Evolutionary conservation across 257 asterid species (phyloP).

Genomic region (Solanum peruvianum): DNA sequence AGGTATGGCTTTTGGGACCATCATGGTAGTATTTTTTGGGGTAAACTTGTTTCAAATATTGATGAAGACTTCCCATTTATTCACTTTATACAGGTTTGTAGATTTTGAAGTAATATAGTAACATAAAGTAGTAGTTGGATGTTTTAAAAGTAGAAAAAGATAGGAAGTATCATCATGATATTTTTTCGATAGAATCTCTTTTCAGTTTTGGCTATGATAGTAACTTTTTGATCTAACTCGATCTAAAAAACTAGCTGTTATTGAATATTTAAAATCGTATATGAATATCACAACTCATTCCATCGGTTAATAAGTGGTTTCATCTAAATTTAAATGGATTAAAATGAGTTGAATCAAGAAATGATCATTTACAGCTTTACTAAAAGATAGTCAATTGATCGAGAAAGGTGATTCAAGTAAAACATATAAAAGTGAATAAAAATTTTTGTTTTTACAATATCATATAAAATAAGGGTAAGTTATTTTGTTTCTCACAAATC

Average conservation of each 20-base stretch:
- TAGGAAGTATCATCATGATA: neutral
- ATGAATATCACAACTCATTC: rapidly evolving
- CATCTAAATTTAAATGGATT: neutral
- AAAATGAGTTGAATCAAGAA: neutral
- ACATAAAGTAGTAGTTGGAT: neutral
- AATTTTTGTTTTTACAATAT: neutral
- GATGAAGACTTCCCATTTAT: neutral
- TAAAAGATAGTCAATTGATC: neutral
- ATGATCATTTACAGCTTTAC: rapidly evolving
- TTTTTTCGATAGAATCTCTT: neutral
- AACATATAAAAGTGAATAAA: neutral
- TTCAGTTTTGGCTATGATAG: neutral
- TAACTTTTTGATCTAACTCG: neutral
- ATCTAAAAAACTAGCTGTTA: neutral
- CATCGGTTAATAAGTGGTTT: neutral
- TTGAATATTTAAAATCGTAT: neutral
- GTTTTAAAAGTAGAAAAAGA: neutral
- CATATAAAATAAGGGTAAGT: neutral
- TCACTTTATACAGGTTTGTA: neutral
- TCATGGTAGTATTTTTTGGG: neutral
- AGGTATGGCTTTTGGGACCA: neutral
- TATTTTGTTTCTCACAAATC: too few relatives aligned
- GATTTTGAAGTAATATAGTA: neutral
- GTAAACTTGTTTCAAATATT: neutral
- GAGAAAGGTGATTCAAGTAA: neutral